A percentile compares a stretch with the other conserved stretches of the same genome.
Conservation (phyloP, 2,329 filamentous ascomycete genomes). For the Hysterium pulicare region DNA sequence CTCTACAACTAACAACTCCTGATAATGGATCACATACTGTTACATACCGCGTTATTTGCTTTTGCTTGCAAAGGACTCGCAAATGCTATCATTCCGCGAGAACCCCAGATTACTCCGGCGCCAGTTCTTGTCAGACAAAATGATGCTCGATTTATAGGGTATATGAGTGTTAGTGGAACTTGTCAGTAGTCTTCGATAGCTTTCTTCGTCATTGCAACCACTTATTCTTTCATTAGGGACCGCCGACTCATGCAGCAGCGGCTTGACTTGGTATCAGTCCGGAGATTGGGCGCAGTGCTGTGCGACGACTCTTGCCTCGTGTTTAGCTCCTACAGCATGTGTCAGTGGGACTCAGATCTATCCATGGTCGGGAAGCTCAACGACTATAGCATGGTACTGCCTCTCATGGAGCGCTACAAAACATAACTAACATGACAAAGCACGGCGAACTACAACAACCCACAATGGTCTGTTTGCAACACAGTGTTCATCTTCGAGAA, state of each 20-base stretch:
- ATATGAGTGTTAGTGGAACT: constrained; percentile 14
- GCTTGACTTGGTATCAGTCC: constrained; percentile 26
- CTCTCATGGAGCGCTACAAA: not conserved
- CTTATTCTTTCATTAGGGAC: constrained; percentile 12
- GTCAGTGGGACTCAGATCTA: constrained; percentile 25
- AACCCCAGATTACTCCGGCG: constrained; percentile 28
- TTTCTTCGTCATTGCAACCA: constrained; percentile 4
- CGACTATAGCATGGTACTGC: constrained; percentile 24
- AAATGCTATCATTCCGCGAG: constrained; percentile 16
- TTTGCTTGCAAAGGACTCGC: constrained; percentile 13
- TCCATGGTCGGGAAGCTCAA: constrained; percentile 15
- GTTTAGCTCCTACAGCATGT: constrained; percentile 26
- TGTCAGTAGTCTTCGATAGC: constrained; percentile 15
- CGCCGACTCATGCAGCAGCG: constrained; percentile 14
- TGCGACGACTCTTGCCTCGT: constrained; percentile 17
- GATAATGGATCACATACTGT: too few relatives aligned
- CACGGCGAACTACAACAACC: constrained; percentile 23
- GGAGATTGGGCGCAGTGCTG: constrained; percentile 31
- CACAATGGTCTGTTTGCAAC: constrained; percentile 22
- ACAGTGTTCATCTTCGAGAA: constrained; percentile 29
- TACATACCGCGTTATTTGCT: too few relatives aligned
- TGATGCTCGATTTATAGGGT: constrained; percentile 23
- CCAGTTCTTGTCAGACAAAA: constrained; percentile 27
- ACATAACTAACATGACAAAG: constrained; percentile 11
- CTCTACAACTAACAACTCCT: too few relatives aligned